A percentile compares a stretch with the other conserved stretches of the same genome.
Conservation (phyloP, 306 rosid genomes). For the Boehmeria nivea region DNA sequence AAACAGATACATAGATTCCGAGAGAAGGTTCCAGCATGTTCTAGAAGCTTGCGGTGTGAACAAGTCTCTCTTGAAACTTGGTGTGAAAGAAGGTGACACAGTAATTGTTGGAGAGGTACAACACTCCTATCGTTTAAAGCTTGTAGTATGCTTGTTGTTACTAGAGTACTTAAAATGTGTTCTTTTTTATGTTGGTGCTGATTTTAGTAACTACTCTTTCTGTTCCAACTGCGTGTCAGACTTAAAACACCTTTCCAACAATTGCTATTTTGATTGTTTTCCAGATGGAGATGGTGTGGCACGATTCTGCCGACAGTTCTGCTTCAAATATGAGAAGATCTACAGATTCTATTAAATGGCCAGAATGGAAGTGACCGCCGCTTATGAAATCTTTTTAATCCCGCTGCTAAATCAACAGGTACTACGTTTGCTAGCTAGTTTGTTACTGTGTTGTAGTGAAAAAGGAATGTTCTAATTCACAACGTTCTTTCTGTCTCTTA, state of each 20-base stretch:
- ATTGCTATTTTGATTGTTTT: constrained; percentile 20
- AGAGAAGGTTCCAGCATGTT: constrained; percentile 87
- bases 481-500: neutral
- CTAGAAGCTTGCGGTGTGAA: constrained; percentile 91
- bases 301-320: constrained; percentile 41
- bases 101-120: constrained; percentile 74
- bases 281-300: constrained; percentile 96
- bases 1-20: constrained; percentile 77
- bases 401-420: too few relatives aligned
- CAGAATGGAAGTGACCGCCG: constrained; percentile 56
- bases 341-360: constrained; percentile 64
- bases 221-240: too few relatives aligned
- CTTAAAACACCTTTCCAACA: too few relatives aligned
- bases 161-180: neutral
- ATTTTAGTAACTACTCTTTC: neutral
- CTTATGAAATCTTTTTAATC: too few relatives aligned
- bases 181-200: neutral
- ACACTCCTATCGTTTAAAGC: constrained; percentile 13
- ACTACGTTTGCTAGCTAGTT: neutral
- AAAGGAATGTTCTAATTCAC: neutral
- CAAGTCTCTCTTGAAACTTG: constrained; percentile 73
- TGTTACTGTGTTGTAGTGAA: neutral
- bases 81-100: constrained; percentile 81
- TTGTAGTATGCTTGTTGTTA: neutral
- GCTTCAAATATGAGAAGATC: constrained; percentile 51